phyloP scores from a whole-genome alignment of 2,329 filamentous ascomycete species.

The Periglandula ipomoeae region DNA sequence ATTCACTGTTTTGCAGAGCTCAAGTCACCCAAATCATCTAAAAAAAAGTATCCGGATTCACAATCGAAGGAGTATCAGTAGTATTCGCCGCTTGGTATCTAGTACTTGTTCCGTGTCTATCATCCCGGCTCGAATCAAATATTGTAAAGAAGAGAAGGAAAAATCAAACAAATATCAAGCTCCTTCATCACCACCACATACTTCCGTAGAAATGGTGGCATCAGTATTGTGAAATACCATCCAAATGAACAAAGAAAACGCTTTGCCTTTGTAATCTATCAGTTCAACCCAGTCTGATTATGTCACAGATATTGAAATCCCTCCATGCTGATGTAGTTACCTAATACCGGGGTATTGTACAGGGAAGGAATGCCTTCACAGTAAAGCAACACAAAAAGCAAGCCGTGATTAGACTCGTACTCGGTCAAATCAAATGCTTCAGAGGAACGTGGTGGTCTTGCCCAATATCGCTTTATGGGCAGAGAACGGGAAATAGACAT shows the following conservation, averaged over 20 bases:
- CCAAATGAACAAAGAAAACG: no score
- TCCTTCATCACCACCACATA: not conserved
- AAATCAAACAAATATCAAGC: not conserved
- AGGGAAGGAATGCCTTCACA: not conserved
- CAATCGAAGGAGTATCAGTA: not conserved
- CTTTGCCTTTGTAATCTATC: not conserved
- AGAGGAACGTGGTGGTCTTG: no score
- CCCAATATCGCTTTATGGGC: not conserved
- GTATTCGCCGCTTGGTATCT: constrained; percentile 2
- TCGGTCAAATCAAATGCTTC: not conserved
- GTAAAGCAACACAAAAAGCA: not conserved
- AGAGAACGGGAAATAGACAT: not conserved
- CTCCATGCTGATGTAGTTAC: not conserved
- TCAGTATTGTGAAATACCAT: no score
- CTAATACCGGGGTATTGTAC: not conserved
- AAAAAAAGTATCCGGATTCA: no score
- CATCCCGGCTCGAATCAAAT: not conserved
- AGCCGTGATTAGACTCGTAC: not conserved
- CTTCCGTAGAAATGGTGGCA: not conserved
- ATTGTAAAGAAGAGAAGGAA: not conserved
- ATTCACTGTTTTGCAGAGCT: no score
- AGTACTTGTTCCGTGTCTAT: constrained; percentile 2
- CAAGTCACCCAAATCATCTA: no score
- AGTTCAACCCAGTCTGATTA: not conserved
- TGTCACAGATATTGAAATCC: not conserved